A percentile compares a stretch with the other conserved stretches of the same genome.
phyloP scores from a whole-genome alignment of 768 basidiomycete genomes.

The Lentinula guzmanii region DNA sequence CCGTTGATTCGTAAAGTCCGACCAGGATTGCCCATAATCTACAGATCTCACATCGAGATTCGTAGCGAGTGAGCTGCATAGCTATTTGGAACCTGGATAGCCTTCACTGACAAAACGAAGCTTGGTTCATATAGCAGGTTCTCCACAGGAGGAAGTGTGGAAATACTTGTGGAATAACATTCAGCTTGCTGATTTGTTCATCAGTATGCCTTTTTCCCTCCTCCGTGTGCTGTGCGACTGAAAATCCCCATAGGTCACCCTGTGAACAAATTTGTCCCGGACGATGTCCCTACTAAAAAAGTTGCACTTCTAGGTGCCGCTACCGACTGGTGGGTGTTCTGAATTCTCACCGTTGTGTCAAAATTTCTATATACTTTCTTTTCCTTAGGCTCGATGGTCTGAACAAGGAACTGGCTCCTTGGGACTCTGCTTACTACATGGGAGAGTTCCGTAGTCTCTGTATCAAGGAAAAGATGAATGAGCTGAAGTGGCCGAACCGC shows the following conservation, averaged over 20 bases:
- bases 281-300: constrained; percentile 69
- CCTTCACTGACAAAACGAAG: not conserved
- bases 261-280: constrained; percentile 90
- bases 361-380: not conserved
- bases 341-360: constrained; percentile 2
- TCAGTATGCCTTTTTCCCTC: constrained; percentile 43
- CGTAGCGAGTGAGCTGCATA: constrained; percentile 52
- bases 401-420: constrained; percentile 79
- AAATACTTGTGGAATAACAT: constrained; percentile 94
- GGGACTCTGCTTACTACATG: constrained; percentile 89
- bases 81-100: not conserved
- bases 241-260: constrained; percentile 58
- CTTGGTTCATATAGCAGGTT: constrained; percentile 69
- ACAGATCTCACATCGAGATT: constrained; percentile 94
- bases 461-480: constrained; percentile 72
- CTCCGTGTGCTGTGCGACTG: not conserved
- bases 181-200: constrained; percentile 83
- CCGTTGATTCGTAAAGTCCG: constrained; percentile 84
- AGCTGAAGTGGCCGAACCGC: constrained; percentile 72
- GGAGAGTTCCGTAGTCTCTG: constrained; percentile 79
- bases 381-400: constrained; percentile 77
- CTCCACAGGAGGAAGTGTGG: constrained; percentile 90
- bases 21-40: constrained; percentile 84
- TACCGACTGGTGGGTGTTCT: constrained; percentile 66
- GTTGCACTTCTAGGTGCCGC: constrained; percentile 74